Evolutionary conservation across 495 filamentous ascomycete species (phyloP), one percentile per base, ranked within the genome.

Genomic region (Extremus antarcticus): DNA sequence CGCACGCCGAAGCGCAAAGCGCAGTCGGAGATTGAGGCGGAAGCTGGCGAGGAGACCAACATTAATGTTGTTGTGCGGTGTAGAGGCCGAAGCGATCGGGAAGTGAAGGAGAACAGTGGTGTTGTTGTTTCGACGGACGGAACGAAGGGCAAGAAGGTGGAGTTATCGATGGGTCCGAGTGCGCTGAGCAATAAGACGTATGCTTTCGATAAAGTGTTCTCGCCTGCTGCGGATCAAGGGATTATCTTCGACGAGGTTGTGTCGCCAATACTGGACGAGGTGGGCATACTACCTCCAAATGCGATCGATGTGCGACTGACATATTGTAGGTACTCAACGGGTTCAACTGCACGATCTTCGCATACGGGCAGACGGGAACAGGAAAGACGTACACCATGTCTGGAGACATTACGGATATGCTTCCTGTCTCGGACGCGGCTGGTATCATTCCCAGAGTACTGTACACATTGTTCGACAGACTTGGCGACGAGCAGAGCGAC

Each of bases 321-420:
- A n/a, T n/a, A n/a, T n/a, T n/a, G 1, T 29, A 96, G 90, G 95
- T 97, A 80, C 78, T 98, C 21, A 76, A 80, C 23, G 92, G 92
- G n/a, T 97, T 86, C 71, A 98, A 98, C 67, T 98, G 92, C 68
- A 98, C 92, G 8, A 94, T 98, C 53, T 98, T 98, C 65, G 92
- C 92, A 46, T 98, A 98, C 67, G 92, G 92, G 9, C 92, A 98
- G 63, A 98, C 92, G 0, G 92, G 92, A 24, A 98, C 92, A 0
- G 92, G 92, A 51, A 98, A 98, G 70, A 98, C 92, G 25, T 98
- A 98, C 68, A 98, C 92, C 2, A 98, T 98, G 92, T 94, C 94
- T 2, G 92, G 92, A 32, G 90, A 98, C 65, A 95, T 98, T 85
- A 85, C 77, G 10, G 85, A 92, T 58, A 87, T 83, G 0, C 73